Evolutionary conservation across 208 protist genomes (phyloP).

Genomic region (Wallacemonas sp.): DNA sequence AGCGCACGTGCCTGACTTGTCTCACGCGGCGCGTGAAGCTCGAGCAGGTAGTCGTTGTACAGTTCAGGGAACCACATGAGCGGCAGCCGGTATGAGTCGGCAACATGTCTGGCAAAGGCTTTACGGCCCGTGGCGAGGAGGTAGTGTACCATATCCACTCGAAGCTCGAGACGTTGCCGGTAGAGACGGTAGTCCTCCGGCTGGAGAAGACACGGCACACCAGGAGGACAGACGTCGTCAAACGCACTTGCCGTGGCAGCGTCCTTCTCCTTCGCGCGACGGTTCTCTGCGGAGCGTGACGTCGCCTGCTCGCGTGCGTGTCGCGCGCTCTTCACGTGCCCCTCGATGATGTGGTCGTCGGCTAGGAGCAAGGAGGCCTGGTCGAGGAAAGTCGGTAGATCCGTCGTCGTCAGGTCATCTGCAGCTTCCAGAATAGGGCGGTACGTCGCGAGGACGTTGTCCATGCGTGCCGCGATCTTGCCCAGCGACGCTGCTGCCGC

Average conservation of each 20-base stretch:
- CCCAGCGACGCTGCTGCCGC: constrained; percentile 66
- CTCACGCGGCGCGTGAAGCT: constrained; percentile 5
- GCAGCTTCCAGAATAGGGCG: constrained; percentile 26
- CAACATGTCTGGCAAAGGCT: constrained; percentile 53
- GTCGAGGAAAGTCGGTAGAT: constrained; percentile 47
- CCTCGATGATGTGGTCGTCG: background rate
- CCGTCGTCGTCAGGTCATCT: constrained; percentile 29
- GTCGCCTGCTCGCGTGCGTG: background rate
- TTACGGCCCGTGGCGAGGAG: constrained; percentile 65
- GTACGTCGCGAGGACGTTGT: constrained; percentile 57
- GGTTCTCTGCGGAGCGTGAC: too few species aligned
- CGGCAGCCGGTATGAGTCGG: constrained; percentile 58
- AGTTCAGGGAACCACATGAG: constrained; percentile 77
- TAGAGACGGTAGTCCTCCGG: constrained; percentile 41
- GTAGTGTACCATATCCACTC: constrained; percentile 81
- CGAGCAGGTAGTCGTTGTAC: background rate
- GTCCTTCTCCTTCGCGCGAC: too few species aligned
- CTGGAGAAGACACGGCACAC: constrained; percentile 46
- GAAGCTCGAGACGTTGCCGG: constrained; percentile 49
- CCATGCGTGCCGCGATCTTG: constrained; percentile 59
- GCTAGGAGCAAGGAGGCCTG: constrained; percentile 34
- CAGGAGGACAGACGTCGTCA: constrained; percentile 51
- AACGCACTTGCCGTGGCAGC: constrained; percentile 1
- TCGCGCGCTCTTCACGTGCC: background rate
- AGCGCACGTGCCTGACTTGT: background rate